These are phyloP conservation scores for Xerocomus nothofagi DNA, from an alignment of 1,284 basidiomycete species.

Conservation along the genomic window DNA sequence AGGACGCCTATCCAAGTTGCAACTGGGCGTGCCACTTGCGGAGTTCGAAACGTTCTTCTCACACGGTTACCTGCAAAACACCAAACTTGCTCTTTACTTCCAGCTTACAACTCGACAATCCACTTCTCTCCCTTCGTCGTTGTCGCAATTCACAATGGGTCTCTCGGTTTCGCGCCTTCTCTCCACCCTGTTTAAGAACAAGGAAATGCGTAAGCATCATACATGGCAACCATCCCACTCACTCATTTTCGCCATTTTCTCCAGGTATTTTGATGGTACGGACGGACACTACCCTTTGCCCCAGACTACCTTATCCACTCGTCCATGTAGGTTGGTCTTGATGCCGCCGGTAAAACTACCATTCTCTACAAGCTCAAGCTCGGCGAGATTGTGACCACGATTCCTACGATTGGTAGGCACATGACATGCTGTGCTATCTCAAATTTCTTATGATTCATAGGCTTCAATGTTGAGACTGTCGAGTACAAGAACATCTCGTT, in stretches of 20 bases:
- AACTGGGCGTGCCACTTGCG: constrained; percentile 29
- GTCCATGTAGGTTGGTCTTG: constrained; percentile 80
- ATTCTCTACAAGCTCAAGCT: constrained; percentile 99
- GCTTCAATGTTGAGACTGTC: constrained; percentile 97
- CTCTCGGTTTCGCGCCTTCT: constrained; percentile 82
- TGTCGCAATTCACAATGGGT: constrained; percentile 66
- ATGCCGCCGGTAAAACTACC: constrained; percentile 97
- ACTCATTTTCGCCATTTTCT: constrained; percentile 39
- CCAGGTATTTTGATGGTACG: constrained; percentile 75
- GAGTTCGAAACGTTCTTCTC: constrained; percentile 38
- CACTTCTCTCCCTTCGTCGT: constrained; percentile 35
- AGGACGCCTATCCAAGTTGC: too few relatives aligned
- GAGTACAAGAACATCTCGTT: constrained; percentile 93
- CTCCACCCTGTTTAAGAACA: constrained; percentile 93
- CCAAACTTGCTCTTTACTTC: constrained; percentile 38
- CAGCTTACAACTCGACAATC: constrained; percentile 38
- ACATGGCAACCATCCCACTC: constrained; percentile 26
- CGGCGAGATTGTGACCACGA: constrained; percentile 98
- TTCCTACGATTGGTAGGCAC: constrained; percentile 93
- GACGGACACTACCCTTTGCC: constrained; percentile 10
- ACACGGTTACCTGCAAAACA: constrained; percentile 35
- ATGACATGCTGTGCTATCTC: constrained; percentile 13
- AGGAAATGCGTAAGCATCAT: constrained; percentile 91
- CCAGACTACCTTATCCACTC: constrained; percentile 4
- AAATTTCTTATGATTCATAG: constrained; percentile 45